Evolutionary conservation across 2,329 filamentous ascomycete genomes (phyloP).

Genomic region (Fusarium robinianum): DNA sequence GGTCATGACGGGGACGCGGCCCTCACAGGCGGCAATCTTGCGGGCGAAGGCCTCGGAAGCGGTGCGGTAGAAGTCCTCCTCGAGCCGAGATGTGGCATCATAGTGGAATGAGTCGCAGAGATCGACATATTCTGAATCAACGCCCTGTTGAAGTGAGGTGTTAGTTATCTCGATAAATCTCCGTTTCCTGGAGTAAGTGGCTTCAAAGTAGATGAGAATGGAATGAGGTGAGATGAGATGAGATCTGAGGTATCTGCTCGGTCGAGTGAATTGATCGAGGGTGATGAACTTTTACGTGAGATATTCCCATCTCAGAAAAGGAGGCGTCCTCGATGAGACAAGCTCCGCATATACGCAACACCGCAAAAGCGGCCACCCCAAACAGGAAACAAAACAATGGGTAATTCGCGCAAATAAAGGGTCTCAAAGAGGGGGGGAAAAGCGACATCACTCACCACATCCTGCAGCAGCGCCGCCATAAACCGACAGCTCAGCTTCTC

Average conservation of each 20-base stretch:
- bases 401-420: conserved; percentile 14
- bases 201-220: neutral
- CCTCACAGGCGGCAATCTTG: conserved; percentile 67
- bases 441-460: conserved; percentile 55
- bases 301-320: no score
- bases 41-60: conserved; percentile 64
- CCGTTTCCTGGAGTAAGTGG: no score
- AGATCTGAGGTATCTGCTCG: no score
- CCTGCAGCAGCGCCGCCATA: conserved; percentile 82
- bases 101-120: conserved; percentile 80
- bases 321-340: no score
- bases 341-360: no score
- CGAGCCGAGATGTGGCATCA: conserved; percentile 61
- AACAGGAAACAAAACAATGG: neutral
- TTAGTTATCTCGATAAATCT: no score
- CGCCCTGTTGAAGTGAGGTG: conserved; percentile 54
- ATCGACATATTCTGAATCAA: conserved; percentile 89
- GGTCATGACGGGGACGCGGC: conserved; percentile 77
- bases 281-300: no score
- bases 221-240: neutral
- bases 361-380: no score
- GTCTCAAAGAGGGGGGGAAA: neutral
- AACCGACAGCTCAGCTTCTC: conserved; percentile 95
- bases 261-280: no score
- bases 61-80: conserved; percentile 70